Evolutionary conservation across 2,329 filamentous ascomycete species (phyloP), one percentile per base, ranked within the genome.

Genomic region (Annulohypoxylon truncatum): DNA sequence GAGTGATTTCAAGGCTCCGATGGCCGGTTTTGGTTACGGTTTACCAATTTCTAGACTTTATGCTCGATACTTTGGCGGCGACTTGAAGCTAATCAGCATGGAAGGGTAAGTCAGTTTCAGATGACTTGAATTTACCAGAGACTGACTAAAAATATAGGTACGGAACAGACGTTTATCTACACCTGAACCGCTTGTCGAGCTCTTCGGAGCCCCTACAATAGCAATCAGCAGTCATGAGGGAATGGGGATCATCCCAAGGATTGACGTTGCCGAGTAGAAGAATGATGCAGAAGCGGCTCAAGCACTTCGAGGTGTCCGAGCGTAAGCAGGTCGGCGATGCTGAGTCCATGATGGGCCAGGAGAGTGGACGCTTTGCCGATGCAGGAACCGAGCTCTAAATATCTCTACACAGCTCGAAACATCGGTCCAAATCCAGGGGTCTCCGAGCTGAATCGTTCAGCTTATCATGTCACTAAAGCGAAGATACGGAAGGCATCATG

Each of bases 1-100:
- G 83, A 97, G 91, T 81, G 96, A 99, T 79, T 99, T 99, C 85
- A 98, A 99, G 80, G 96, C 96, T 10, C 96, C 96, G 1, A 98
- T 99, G 96, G 96, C 96, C 67, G 96, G 96, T 1, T 99, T 98
- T 76, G 96, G 96, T n/a, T 99, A 99, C 76, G 96, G 96, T 13
- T 79, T 99, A 71, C 96, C 96, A 0, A 98, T 99, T 68, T 97
- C 93, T 72, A 86, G 96, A 70, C 84, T 99, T 55, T 99, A 99
- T 76, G 96, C 96, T 59, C 86, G 96, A 71, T 99, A 99, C 82
- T 99, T 99, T 82, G 96, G 96, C 64, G 96, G 96, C 63, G 96
- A 99, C 79, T 79, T 99, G 74, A 98, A 98, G 81, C 81, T 99
- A 78, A 99, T 99, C 76, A 97, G 94, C 79, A 99, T 99, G 96